These are phyloP conservation scores for Colletotrichum phormii DNA, from an alignment of 2,329 filamentous ascomycete species.

Conservation along the genomic window DNA sequence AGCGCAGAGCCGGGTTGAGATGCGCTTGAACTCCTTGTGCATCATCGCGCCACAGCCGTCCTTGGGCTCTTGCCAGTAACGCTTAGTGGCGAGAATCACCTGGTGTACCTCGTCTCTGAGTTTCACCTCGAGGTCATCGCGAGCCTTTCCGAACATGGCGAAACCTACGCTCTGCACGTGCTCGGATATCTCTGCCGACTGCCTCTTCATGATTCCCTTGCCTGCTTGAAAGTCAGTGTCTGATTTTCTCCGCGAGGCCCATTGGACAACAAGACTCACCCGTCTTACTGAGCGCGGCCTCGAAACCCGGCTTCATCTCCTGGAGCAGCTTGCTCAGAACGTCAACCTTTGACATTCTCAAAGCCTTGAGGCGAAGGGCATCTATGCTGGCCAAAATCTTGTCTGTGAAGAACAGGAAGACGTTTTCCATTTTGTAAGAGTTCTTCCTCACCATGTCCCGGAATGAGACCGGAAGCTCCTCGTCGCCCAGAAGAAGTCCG, in stretches of 20 bases:
- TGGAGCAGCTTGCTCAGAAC: neutral
- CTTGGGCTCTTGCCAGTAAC: neutral
- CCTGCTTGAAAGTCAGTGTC: neutral
- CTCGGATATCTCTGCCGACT: neutral
- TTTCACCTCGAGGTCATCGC: neutral
- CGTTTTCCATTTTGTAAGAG: neutral
- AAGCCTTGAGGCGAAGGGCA: neutral
- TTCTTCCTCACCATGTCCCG: neutral
- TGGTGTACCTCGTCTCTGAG: neutral
- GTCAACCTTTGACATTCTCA: neutral
- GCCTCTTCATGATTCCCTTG: constrained; percentile 6
- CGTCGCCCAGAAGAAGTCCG: neutral
- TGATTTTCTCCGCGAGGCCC: too few species aligned
- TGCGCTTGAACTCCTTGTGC: neutral
- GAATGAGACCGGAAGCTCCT: neutral
- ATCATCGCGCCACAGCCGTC: neutral
- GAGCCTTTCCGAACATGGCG: neutral
- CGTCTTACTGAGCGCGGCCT: neutral
- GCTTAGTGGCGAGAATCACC: neutral
- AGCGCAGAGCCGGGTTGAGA: neutral
- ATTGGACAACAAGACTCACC: neutral
- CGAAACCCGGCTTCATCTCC: constrained; percentile 9
- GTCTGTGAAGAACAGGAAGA: neutral
- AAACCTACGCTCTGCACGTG: neutral
- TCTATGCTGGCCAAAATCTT: neutral